A percentile compares a stretch with the other conserved stretches of the same genome.
These are phyloP conservation scores for Seiridium unicorne DNA, from an alignment of 2,329 filamentous ascomycete genomes.

Conservation along the genomic window DNA sequence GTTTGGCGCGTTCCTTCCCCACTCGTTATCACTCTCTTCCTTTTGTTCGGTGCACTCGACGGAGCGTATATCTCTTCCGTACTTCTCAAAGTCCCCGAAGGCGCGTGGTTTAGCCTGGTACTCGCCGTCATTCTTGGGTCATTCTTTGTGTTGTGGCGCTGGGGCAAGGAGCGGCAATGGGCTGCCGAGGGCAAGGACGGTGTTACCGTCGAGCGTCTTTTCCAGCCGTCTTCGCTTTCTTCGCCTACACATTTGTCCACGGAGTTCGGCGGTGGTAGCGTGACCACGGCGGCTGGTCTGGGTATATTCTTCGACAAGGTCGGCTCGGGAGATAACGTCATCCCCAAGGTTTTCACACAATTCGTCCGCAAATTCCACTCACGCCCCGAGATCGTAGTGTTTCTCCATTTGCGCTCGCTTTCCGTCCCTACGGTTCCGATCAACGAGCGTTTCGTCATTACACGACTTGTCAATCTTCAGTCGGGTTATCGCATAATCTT, in stretches of 20 bases:
- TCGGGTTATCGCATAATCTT: constrained; percentile 65
- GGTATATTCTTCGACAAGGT: constrained; percentile 77
- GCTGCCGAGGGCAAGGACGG: constrained; percentile 46
- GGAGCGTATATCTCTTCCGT: constrained; percentile 65
- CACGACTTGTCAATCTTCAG: constrained; percentile 26
- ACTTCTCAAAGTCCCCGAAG: constrained; percentile 67
- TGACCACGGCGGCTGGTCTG: constrained; percentile 48
- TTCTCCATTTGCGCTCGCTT: constrained; percentile 67
- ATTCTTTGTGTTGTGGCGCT: constrained; percentile 71
- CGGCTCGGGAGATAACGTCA: constrained; percentile 46
- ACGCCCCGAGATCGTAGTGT: constrained; percentile 62
- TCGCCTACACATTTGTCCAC: constrained; percentile 27
- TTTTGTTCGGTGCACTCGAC: constrained; percentile 61
- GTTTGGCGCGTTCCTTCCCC: constrained; percentile 63
- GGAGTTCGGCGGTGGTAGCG: constrained; percentile 33
- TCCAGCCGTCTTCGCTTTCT: not conserved
- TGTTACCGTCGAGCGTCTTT: not conserved
- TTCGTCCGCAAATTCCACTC: constrained; percentile 68
- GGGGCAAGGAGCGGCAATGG: constrained; percentile 76
- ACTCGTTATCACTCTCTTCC: constrained; percentile 56
- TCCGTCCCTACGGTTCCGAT: constrained; percentile 50
- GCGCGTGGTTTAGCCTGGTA: constrained; percentile 67
- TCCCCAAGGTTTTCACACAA: constrained; percentile 63
- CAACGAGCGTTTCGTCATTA: constrained; percentile 42
- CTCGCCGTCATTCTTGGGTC: constrained; percentile 58